Percentiles rank a stretch among this genome's conserved stretches.
phyloP scores from a whole-genome alignment of 2,329 filamentous ascomycete species.

The Zymoseptoria crescenta region DNA sequence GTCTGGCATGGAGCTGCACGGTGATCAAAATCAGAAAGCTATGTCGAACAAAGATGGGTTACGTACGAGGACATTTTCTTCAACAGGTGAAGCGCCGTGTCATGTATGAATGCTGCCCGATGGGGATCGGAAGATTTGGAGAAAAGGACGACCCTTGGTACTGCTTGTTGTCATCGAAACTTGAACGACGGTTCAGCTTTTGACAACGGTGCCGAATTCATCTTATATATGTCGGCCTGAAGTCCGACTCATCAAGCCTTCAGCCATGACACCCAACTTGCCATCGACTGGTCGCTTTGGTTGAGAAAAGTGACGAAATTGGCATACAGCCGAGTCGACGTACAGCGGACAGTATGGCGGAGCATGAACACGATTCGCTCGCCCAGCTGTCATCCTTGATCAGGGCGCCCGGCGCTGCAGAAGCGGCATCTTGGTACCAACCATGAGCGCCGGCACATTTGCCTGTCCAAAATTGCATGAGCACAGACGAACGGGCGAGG shows the following conservation, averaged over 20 bases:
- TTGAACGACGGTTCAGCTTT: background rate
- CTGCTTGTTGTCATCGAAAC: background rate
- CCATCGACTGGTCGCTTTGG: background rate
- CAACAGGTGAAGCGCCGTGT: background rate
- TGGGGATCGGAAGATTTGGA: background rate
- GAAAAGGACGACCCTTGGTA: background rate
- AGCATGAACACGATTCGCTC: background rate
- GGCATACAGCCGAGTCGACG: no score
- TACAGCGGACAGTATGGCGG: background rate
- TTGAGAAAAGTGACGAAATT: background rate
- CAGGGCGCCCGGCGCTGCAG: background rate
- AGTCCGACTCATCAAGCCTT: background rate
- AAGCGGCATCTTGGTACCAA: background rate
- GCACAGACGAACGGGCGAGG: background rate
- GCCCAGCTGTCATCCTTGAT: background rate
- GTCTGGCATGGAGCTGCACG: background rate
- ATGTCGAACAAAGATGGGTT: background rate
- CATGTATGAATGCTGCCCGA: background rate
- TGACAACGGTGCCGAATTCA: background rate
- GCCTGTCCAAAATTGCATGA: background rate
- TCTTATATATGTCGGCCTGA: background rate
- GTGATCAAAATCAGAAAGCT: background rate
- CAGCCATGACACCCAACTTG: background rate
- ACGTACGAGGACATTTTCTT: background rate
- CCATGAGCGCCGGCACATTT: background rate